Conservation (phyloP, 2,329 filamentous ascomycete species). For the Colletotrichum sp. region DNA sequence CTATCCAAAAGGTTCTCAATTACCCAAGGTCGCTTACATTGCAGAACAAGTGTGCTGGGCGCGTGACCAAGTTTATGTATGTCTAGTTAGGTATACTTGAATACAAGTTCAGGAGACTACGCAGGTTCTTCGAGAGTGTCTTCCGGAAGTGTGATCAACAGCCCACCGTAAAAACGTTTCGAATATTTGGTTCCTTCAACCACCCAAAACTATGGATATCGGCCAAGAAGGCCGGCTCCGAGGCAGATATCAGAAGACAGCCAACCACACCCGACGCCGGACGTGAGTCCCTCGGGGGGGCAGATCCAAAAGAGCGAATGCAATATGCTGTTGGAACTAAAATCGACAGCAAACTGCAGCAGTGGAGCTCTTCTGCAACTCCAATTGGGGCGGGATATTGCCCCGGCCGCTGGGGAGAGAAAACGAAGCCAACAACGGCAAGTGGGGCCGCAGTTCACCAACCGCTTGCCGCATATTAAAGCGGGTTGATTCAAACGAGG, state of each 20-base stretch:
- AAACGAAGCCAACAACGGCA: not conserved
- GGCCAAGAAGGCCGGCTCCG: not conserved
- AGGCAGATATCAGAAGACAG: not conserved
- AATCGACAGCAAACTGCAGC: not conserved
- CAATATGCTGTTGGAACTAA: not conserved
- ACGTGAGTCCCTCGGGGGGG: not conserved
- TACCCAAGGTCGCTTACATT: rapidly evolving
- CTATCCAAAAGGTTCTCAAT: not conserved
- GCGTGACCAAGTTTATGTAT: not conserved
- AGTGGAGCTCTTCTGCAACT: not conserved
- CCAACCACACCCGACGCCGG: not conserved
- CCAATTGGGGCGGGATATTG: not conserved
- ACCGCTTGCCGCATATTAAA: not conserved
- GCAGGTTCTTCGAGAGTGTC: not conserved
- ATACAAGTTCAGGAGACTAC: not conserved
- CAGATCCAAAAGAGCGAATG: not conserved
- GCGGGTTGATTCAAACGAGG: not conserved
- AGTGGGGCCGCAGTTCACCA: not conserved
- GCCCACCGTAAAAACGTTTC: not conserved
- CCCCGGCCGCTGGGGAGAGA: not conserved
- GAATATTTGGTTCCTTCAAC: not conserved
- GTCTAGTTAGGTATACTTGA: not conserved
- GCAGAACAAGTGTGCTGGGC: not conserved
- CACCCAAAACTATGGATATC: not conserved
- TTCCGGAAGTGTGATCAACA: too few species aligned